Evolutionary conservation across 352 stramenopile species (phyloP), one percentile per base, ranked within the genome.

Genomic region (Phytophthora europaea): DNA sequence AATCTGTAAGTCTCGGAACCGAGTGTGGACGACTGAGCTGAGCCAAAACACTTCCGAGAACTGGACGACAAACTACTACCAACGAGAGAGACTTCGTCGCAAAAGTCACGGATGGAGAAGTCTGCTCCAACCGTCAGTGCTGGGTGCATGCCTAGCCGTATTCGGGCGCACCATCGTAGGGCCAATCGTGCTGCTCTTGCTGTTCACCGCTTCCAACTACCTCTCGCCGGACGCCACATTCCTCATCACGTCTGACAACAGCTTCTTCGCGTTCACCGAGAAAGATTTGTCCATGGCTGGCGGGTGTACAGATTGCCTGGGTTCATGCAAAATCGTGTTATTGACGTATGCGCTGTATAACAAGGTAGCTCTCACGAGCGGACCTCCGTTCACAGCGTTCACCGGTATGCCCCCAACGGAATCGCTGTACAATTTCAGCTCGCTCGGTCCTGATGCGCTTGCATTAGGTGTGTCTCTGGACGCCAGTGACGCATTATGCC

Each of bases 261-360:
- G 70, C 23, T 66, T 74, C 28, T 74, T 78, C 38, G 70, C 65
- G 28, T 78, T 74, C 33, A 70, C 65, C 1, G 58, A 73, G 50
- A 74, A 63, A 28, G 70, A 77, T 65, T 61, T 69, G 16, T 71
- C 67, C 3, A 73, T 74, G 70, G 59, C 61, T 54, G 70, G 70
- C 10, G 70, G 70, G 8, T 77, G 70, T 23, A 71, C 65, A 23
- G 60, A 67, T 28, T 78, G 70, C 43, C n/a, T 72, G 3, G 61
- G 65, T 7, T 31, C 50, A 15, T 77, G 65, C 40, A 68, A 72
- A 36, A 69, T 69, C n/a, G 60, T 60, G 9, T 45, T 76, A 20
- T 38, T 79, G 2, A 73, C 61, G 43, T 64, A 65, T 36, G 56
- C 61, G 3, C 20, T 57, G n/a, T 76, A 72, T 34, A 65, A 70